Evolutionary conservation across 345 rosid genomes (phyloP).

Genomic region (Laguncularia racemosa): DNA sequence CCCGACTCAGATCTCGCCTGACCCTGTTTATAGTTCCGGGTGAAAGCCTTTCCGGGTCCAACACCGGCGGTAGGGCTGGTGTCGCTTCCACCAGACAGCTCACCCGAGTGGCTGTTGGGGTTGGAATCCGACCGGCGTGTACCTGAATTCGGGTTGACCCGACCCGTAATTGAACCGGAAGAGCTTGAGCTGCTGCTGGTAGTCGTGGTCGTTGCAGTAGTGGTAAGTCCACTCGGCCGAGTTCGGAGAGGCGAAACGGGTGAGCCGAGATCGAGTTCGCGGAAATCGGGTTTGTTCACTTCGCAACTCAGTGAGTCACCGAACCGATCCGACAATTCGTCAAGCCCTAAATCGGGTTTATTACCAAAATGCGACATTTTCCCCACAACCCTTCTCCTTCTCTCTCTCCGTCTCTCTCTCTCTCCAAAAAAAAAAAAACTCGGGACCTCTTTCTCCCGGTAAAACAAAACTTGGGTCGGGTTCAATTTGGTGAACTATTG

Average conservation of each 20-base stretch:
- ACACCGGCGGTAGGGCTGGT: constrained; percentile 39
- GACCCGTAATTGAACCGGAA: constrained; percentile 73
- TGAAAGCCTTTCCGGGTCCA: constrained; percentile 6
- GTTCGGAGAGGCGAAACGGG: constrained; percentile 82
- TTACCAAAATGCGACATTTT: constrained; percentile 53
- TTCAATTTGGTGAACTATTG: no score
- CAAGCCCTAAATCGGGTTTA: constrained; percentile 36
- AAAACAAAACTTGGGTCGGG: no score
- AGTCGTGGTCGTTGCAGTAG: constrained; percentile 22
- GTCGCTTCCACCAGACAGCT: constrained; percentile 42
- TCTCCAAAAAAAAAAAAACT: neutral
- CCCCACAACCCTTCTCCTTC: constrained; percentile 4
- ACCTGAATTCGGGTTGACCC: constrained; percentile 21
- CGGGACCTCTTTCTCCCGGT: neutral
- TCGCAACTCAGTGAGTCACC: constrained; percentile 51
- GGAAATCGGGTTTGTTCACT: constrained; percentile 65
- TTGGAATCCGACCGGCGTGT: constrained; percentile 37
- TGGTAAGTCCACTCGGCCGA: constrained; percentile 25
- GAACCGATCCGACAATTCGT: constrained; percentile 33
- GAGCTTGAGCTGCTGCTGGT: constrained; percentile 71
- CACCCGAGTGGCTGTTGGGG: constrained; percentile 50
- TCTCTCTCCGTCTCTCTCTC: constrained; percentile 2
- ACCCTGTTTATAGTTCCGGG: constrained; percentile 24
- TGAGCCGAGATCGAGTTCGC: constrained; percentile 78
- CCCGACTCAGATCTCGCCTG: constrained; percentile 42